phyloP scores from a whole-genome alignment of 2,329 filamentous ascomycete species.

The Aspergillus nomiae region DNA sequence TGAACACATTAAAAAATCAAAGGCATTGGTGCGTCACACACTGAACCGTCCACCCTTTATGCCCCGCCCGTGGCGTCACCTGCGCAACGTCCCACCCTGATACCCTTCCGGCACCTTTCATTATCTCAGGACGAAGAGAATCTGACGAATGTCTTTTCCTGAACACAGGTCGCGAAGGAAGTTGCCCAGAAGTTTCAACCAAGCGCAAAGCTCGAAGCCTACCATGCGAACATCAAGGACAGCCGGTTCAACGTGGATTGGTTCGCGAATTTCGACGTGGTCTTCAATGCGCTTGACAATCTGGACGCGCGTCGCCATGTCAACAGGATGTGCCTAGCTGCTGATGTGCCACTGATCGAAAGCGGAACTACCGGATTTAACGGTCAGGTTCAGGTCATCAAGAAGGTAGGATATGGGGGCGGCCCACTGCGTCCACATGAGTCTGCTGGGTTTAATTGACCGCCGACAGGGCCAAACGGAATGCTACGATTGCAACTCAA shows the following conservation, averaged over 20 bases:
- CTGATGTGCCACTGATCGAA: constrained; percentile 87
- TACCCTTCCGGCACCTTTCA: not conserved
- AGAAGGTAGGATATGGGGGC: constrained; percentile 57
- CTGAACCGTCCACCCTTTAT: constrained; percentile 13
- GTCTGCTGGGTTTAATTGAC: constrained; percentile 12
- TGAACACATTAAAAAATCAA: constrained; percentile 97
- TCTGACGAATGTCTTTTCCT: constrained; percentile 18
- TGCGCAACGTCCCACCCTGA: not conserved
- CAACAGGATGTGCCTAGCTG: constrained; percentile 94
- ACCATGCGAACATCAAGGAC: constrained; percentile 96
- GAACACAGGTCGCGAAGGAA: constrained; percentile 79
- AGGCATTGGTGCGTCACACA: constrained; percentile 71
- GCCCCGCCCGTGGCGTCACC: not conserved
- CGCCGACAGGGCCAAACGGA: constrained; percentile 70
- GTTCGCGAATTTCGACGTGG: constrained; percentile 79
- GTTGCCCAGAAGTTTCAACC: constrained; percentile 90
- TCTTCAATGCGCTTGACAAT: constrained; percentile 98
- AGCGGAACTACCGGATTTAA: constrained; percentile 98
- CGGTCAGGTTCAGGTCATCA: constrained; percentile 95
- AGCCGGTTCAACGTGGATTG: constrained; percentile 80
- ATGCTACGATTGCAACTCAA: constrained; percentile 93
- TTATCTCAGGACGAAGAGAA: not conserved
- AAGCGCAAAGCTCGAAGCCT: constrained; percentile 78
- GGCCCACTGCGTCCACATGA: not conserved
- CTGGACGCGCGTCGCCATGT: constrained; percentile 91